Conservation (phyloP, 1,284 basidiomycete genomes). For the Cutaneotrichosporon sp. region DNA sequence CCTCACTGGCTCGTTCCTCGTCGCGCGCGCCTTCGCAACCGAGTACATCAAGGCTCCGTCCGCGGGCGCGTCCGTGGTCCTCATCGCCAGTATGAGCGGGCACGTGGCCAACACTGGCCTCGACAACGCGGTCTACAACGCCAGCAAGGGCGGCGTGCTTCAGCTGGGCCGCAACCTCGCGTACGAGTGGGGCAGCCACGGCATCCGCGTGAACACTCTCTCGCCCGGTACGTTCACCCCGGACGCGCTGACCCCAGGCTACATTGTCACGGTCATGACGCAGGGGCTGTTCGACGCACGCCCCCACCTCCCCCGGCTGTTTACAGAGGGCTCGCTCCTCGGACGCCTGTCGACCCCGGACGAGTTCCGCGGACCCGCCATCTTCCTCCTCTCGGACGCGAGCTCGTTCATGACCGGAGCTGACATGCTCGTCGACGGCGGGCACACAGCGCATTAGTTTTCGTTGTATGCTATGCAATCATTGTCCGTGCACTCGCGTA, state of each 20-base stretch:
- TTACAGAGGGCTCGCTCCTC: slow-evolving; percentile 21
- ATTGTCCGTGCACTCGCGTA: background rate
- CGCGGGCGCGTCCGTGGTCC: slow-evolving; percentile 62
- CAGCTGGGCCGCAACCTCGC: slow-evolving; percentile 83
- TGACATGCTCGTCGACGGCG: slow-evolving; percentile 48
- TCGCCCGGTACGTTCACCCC: slow-evolving; percentile 27
- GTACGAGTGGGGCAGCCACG: slow-evolving; percentile 69
- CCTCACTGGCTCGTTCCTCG: slow-evolving; percentile 72
- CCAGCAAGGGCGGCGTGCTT: slow-evolving; percentile 75
- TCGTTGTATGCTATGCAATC: background rate
- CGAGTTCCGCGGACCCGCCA: slow-evolving; percentile 30
- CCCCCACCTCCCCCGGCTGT: slow-evolving; percentile 25
- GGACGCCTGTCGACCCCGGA: slow-evolving; percentile 22
- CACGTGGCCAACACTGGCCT: slow-evolving; percentile 71
- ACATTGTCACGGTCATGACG: slow-evolving; percentile 62
- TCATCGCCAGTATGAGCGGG: slow-evolving; percentile 85
- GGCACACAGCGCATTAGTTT: slow-evolving; percentile 33
- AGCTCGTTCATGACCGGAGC: slow-evolving; percentile 46
- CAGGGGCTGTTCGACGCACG: slow-evolving; percentile 25
- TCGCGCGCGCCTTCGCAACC: slow-evolving; percentile 74
- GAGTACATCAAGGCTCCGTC: slow-evolving; percentile 66
- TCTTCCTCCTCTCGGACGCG: slow-evolving; percentile 54
- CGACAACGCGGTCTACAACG: slow-evolving; percentile 53
- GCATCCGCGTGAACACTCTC: slow-evolving; percentile 62
- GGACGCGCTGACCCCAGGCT: slow-evolving; percentile 48